Percentiles rank a stretch among this genome's conserved stretches.
phyloP scores from a whole-genome alignment of 2,329 filamentous ascomycete genomes.

The Teratosphaeria nubilosa region DNA sequence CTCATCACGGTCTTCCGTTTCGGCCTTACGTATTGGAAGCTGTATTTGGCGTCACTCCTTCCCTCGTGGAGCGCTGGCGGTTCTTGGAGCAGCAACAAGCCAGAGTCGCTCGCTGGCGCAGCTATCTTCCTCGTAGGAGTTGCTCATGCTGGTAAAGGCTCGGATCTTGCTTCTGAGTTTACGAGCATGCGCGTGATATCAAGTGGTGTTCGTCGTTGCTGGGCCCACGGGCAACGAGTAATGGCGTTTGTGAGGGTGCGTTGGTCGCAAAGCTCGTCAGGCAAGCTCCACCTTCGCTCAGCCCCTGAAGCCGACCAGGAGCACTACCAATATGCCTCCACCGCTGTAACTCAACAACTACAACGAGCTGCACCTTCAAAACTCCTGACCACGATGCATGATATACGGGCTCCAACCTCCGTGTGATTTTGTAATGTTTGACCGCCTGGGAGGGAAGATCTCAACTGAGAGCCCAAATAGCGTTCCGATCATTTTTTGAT shows the following conservation, averaged over 20 bases:
- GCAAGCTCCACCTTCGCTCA: background rate
- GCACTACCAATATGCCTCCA: constrained; percentile 32
- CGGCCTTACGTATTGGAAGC: too few species aligned
- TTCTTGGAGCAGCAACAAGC: too few species aligned
- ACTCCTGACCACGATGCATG: background rate
- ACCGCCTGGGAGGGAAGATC: background rate
- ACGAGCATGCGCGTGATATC: too few species aligned
- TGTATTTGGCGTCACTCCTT: too few species aligned
- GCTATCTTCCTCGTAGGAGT: too few species aligned
- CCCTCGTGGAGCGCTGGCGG: too few species aligned
- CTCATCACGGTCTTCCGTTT: too few species aligned
- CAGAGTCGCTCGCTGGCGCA: too few species aligned
- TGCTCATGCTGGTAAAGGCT: too few species aligned
- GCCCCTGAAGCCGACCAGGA: constrained; percentile 26
- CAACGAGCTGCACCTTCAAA: constrained; percentile 5
- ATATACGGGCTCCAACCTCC: background rate
- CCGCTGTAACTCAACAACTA: constrained; percentile 1
- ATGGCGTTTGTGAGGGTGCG: background rate
- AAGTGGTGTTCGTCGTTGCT: background rate
- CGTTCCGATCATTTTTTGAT: background rate
- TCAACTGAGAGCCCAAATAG: background rate
- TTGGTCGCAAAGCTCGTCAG: background rate
- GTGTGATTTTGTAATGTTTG: background rate
- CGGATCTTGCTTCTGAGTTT: background rate
- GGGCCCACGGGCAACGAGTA: background rate